Evolutionary conservation across 805 yeast genomes (phyloP).

Genomic region (Candida pseudoglaebosa): DNA sequence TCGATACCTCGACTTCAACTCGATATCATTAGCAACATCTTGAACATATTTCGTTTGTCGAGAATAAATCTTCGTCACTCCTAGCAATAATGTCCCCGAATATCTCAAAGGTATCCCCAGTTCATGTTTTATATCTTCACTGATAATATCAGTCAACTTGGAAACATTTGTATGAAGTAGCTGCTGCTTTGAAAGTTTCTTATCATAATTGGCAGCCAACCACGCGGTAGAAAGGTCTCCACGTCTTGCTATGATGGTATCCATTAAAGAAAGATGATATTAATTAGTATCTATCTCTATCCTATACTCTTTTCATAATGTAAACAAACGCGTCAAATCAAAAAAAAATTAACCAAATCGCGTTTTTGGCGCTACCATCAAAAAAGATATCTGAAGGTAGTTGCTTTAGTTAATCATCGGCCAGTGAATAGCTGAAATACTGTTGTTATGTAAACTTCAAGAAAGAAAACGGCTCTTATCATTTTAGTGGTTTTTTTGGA

Average conservation of each 20-base stretch:
- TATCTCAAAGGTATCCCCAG: constrained; percentile 61
- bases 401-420: no score
- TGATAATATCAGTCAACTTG: constrained; percentile 44
- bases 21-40: constrained; percentile 78
- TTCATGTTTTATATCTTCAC: constrained; percentile 29
- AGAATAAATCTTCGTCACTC: constrained; percentile 83
- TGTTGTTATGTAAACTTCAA: no score
- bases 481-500: no score
- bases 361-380: constrained; percentile 1
- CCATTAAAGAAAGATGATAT: not conserved
- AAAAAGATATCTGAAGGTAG: no score
- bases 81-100: constrained; percentile 82
- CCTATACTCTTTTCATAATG: no score
- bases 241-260: not conserved
- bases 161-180: constrained; percentile 66
- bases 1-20: constrained; percentile 39
- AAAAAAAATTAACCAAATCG: no score
- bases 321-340: not conserved
- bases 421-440: no score
- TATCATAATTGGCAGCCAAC: constrained; percentile 88
- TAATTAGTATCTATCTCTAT: no score
- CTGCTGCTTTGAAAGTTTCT: constrained; percentile 68
- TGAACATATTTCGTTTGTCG: constrained; percentile 77
- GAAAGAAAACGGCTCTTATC: no score
- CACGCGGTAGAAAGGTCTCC: constrained; percentile 45